Percentiles rank a stretch among this genome's conserved stretches.
Conservation (phyloP, 768 basidiomycete species). For the Auricularia heimuer region DNA sequence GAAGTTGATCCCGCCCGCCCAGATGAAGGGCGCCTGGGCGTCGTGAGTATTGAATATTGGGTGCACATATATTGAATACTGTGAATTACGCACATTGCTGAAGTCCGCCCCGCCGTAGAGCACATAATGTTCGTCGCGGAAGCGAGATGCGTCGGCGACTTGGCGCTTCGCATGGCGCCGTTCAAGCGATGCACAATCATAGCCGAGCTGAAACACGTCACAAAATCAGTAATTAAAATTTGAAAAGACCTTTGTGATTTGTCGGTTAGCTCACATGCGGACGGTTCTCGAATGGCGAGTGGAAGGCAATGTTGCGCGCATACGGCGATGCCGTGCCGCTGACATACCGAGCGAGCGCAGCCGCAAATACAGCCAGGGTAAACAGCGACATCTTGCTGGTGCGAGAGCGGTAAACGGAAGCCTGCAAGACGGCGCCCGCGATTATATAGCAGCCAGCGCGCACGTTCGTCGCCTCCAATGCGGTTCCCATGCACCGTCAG, state of each 20-base stretch:
- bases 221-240: neutral
- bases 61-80: neutral
- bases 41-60: neutral
- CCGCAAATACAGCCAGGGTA: too few relatives aligned
- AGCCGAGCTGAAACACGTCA: neutral
- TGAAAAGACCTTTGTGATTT: neutral
- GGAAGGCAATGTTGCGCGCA: constrained; percentile 33
- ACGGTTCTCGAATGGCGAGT: constrained; percentile 25
- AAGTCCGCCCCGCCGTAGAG: constrained; percentile 4
- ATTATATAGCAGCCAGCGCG: too few relatives aligned
- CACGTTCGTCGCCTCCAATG: too few relatives aligned
- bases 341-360: too few relatives aligned
- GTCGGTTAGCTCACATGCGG: constrained; percentile 11
- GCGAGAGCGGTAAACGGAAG: too few relatives aligned
- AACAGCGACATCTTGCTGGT: too few relatives aligned
- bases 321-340: constrained; percentile 11
- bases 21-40: constrained; percentile 1
- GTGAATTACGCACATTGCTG: neutral
- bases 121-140: constrained; percentile 3
- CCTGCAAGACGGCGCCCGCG: too few relatives aligned
- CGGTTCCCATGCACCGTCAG: too few relatives aligned
- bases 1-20: constrained; percentile 7
- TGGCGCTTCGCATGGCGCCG: neutral
- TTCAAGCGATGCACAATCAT: neutral
- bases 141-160: neutral